Base-by-base conservation (phyloP, 202 grass and related monocot genomes). In the Schoenoplectus tabernaemontani region DNA sequence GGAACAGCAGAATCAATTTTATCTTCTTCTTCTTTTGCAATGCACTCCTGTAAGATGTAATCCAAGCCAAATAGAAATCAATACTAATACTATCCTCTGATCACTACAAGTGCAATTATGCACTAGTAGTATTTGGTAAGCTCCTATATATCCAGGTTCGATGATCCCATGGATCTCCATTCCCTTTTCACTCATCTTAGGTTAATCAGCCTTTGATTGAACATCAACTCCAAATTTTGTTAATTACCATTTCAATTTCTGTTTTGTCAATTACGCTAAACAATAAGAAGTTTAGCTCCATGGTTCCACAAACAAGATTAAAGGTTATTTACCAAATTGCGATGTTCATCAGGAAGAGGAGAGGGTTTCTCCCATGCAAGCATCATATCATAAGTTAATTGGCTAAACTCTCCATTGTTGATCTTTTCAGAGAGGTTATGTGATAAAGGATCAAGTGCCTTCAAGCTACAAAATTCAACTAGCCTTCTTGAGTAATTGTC, bases 321-420 rank as follows among this genome's bases (percentile, higher is more conserved):
- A 83, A 78, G 47, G 46, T 46, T 46, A 59, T 85, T 32, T 43
- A 97, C 94, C 84, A 80, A 88, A 68, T 82, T 70, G 67, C 56
- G 30, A 9, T 87, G 85, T 47, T 87, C 86, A 71, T 86, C 86
- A 7, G 72, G 69, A 53, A 84, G 30, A 63, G 82, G 57, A 63
- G 82, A 80, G 50, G 91, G 91, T 2, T 51, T 86, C 76, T 97
- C 94, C 94, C 91, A 97, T 77, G 94, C 91, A 38, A 93, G 87
- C 91, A 97, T 97, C 91, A 93, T 93, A 78, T 97, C 94, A 48
- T 91, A 97, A 59, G 94, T 92, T 77, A 93, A 83, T 34, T 86
- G 86, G 62, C 91, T 87, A 28, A 93, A 81, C 9, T 82, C 91
- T 34, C 89, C 89, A 7, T 93, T 86, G 1, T 19, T 82, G 19